Conservation (phyloP, 1,284 basidiomycete genomes). For the Trichosporon sp. region DNA sequence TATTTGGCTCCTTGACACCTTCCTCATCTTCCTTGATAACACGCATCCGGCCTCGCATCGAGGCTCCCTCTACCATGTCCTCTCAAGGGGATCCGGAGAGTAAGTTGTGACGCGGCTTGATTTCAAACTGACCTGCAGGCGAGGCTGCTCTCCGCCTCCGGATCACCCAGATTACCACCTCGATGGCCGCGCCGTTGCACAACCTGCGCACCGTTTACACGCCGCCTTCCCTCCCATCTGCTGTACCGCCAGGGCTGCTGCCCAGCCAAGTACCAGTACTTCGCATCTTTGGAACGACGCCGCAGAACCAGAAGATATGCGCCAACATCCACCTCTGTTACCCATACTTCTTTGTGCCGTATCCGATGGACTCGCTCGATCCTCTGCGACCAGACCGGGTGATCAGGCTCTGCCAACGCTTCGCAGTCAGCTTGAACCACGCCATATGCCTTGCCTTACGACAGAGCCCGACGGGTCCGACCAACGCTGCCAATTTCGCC, state of each 20-base stretch:
- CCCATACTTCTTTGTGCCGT: constrained; percentile 56
- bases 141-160: constrained; percentile 41
- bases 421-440: constrained; percentile 45
- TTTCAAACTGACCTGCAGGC: constrained; percentile 9
- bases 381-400: constrained; percentile 46
- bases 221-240: constrained; percentile 56
- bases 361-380: constrained; percentile 49
- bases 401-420: constrained; percentile 41
- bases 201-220: constrained; percentile 30
- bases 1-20: background rate
- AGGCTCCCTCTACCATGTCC: constrained; percentile 7
- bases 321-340: constrained; percentile 75
- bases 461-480: constrained; percentile 35
- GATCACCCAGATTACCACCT: constrained; percentile 48
- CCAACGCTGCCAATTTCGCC: constrained; percentile 25
- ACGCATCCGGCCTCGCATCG: background rate
- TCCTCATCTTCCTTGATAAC: background rate
- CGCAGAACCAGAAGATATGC: constrained; percentile 70
- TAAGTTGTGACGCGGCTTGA: background rate
- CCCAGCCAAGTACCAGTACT: constrained; percentile 69
- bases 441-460: constrained; percentile 45
- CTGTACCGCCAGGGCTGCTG: constrained; percentile 39
- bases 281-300: constrained; percentile 79
- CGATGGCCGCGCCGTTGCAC: constrained; percentile 39
- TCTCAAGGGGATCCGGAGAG: constrained; percentile 23